phyloP scores from a whole-genome alignment of 2,329 filamentous ascomycete genomes.

The Paraphaeosphaeria sporulosa region DNA sequence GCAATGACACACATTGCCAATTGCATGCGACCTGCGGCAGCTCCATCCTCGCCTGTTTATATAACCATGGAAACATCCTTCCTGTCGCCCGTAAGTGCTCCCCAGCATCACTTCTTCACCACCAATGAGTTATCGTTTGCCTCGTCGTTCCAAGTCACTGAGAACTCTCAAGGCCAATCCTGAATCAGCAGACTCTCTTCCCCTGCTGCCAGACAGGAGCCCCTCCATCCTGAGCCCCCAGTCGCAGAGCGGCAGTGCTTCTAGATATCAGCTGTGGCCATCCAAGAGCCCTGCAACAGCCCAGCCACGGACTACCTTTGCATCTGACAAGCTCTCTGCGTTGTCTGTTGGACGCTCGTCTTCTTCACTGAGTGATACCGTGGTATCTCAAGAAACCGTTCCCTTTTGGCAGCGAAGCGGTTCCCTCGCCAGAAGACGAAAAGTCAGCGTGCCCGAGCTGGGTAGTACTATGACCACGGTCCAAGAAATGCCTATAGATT shows the following conservation, averaged over 20 bases:
- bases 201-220: slow-evolving; percentile 30
- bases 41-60: slow-evolving; percentile 46
- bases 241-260: slow-evolving; percentile 27
- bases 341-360: slow-evolving; percentile 48
- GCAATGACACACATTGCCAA: slow-evolving; percentile 55
- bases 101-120: slow-evolving; percentile 20
- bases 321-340: slow-evolving; percentile 45
- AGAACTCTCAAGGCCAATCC: slow-evolving; percentile 40
- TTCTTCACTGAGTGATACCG: slow-evolving; percentile 52
- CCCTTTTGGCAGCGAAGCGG: slow-evolving; percentile 48
- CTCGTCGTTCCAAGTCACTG: slow-evolving; percentile 46
- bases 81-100: slow-evolving; percentile 42
- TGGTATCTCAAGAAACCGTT: slow-evolving; percentile 38
- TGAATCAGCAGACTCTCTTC: slow-evolving; percentile 29
- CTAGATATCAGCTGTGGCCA: slow-evolving; percentile 50
- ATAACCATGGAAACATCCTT: slow-evolving; percentile 48
- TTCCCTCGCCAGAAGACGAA: slow-evolving; percentile 49
- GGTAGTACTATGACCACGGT: slow-evolving; percentile 49
- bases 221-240: slow-evolving; percentile 39
- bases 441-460: slow-evolving; percentile 52
- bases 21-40: slow-evolving; percentile 47
- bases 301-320: slow-evolving; percentile 24
- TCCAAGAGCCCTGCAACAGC: slow-evolving; percentile 38
- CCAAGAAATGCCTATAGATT: slow-evolving; percentile 49
- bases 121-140: slow-evolving; percentile 43